Evolutionary conservation across 768 basidiomycete genomes (phyloP).

Genomic region (Suillus subaureus): DNA sequence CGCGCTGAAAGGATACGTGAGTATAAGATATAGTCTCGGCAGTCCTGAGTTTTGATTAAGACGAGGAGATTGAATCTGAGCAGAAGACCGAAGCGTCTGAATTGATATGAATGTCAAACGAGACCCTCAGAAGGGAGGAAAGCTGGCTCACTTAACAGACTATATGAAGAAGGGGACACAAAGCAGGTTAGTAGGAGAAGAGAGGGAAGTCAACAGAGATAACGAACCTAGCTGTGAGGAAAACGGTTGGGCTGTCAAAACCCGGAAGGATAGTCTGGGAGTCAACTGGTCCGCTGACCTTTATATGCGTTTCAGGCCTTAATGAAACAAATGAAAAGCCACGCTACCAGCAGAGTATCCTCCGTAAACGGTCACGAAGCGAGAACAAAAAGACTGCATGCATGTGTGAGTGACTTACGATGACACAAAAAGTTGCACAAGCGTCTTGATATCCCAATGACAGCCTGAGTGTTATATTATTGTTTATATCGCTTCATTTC

Average conservation of each 20-base stretch:
- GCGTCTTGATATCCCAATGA: not conserved
- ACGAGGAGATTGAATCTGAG: constrained; percentile 24
- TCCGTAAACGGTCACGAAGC: constrained; percentile 27
- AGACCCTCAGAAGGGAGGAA: not conserved
- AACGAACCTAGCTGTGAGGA: constrained; percentile 32
- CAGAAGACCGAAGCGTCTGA: constrained; percentile 13
- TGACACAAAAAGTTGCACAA: not conserved
- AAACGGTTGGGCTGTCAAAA: constrained; percentile 37
- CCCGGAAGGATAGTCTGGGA: constrained; percentile 23
- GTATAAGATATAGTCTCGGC: constrained; percentile 22
- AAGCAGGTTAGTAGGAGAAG: constrained; percentile 16
- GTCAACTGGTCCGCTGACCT: not conserved
- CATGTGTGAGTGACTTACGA: constrained; percentile 3
- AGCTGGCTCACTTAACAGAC: constrained; percentile 27
- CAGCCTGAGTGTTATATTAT: not conserved
- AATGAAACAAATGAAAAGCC: constrained; percentile 11
- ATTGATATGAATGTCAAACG: not conserved
- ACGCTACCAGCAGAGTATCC: constrained; percentile 14
- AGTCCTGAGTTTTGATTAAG: constrained; percentile 26
- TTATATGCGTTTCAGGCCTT: not conserved
- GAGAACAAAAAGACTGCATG: constrained; percentile 37
- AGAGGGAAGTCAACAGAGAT: not conserved
- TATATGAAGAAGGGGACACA: constrained; percentile 12
- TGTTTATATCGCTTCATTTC: not conserved
- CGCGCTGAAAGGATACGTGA: constrained; percentile 26